phyloP scores from a whole-genome alignment of 2,329 filamentous ascomycete genomes.

The Rachicladosporium sp. region DNA sequence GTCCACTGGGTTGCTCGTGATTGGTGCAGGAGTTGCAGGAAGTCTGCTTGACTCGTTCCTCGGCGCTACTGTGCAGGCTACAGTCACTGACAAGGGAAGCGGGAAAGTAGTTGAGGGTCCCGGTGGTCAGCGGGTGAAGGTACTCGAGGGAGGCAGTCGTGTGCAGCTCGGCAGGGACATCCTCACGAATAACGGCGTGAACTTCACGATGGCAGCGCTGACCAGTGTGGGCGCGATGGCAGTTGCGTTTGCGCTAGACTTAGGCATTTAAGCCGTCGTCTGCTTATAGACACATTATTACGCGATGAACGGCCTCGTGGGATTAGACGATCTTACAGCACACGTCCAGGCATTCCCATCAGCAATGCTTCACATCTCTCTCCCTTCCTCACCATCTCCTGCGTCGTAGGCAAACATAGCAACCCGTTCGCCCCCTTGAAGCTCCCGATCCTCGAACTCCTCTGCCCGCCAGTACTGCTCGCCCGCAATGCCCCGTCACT shows the following conservation, averaged over 20 bases:
- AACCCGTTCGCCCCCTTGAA: constrained; percentile 80
- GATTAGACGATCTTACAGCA: constrained; percentile 7
- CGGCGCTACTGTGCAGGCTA: constrained; percentile 73
- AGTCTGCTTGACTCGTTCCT: constrained; percentile 80
- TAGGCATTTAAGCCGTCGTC: background rate
- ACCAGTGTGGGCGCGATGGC: constrained; percentile 73
- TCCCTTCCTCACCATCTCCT: constrained; percentile 55
- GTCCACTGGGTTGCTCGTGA: constrained; percentile 31
- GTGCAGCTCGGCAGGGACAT: constrained; percentile 57
- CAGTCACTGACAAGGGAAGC: constrained; percentile 68
- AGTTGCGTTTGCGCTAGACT: constrained; percentile 26
- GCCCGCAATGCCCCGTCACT: constrained; percentile 58
- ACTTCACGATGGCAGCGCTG: constrained; percentile 73
- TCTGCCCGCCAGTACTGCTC: constrained; percentile 74
- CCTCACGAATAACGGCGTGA: constrained; percentile 91
- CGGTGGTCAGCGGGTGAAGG: constrained; percentile 39
- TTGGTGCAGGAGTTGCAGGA: constrained; percentile 62
- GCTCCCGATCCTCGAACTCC: constrained; percentile 82
- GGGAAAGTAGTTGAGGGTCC: constrained; percentile 82
- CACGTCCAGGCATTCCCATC: constrained; percentile 46
- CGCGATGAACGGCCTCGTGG: no score
- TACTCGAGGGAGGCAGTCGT: constrained; percentile 19
- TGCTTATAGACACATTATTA: no score
- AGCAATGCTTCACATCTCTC: constrained; percentile 63
- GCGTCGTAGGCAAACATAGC: constrained; percentile 57